Percentiles rank a stretch among this genome's conserved stretches.
phyloP scores from a whole-genome alignment of 2,329 filamentous ascomycete genomes.

The Saccharata proteae region DNA sequence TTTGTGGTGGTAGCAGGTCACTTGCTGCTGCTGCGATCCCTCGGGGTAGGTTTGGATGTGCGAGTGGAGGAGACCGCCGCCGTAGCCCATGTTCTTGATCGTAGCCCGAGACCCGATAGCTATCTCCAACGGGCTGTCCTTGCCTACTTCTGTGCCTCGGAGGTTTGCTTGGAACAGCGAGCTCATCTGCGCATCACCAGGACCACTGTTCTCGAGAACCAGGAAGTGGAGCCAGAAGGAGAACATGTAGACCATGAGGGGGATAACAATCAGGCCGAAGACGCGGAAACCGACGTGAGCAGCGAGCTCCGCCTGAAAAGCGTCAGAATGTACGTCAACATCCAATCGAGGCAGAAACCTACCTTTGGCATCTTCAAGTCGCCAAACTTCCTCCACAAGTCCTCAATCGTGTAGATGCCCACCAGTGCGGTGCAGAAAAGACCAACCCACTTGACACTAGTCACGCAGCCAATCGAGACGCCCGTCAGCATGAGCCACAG shows the following conservation, averaged over 20 bases:
- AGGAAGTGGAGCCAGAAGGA: constrained; percentile 93
- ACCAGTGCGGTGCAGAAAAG: constrained; percentile 92
- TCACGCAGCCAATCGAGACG: constrained; percentile 92
- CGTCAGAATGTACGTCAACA: constrained; percentile 13
- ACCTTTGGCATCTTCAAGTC: constrained; percentile 82
- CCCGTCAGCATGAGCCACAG: constrained; percentile 89
- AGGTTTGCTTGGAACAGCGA: constrained; percentile 98
- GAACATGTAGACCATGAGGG: constrained; percentile 84
- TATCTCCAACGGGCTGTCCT: constrained; percentile 86
- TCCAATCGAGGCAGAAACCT: constrained; percentile 19
- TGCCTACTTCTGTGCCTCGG: constrained; percentile 83
- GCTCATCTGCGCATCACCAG: constrained; percentile 99
- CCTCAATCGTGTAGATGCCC: constrained; percentile 88
- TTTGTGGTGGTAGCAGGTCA: constrained; percentile 99
- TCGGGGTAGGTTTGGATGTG: constrained; percentile 95
- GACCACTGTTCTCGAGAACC: constrained; percentile 84
- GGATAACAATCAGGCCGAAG: constrained; percentile 76
- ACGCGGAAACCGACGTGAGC: constrained; percentile 72
- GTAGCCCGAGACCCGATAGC: constrained; percentile 82
- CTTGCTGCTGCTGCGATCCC: constrained; percentile 85
- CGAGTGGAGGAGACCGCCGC: constrained; percentile 88
- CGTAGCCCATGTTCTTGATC: constrained; percentile 98
- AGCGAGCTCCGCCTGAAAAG: constrained; percentile 47
- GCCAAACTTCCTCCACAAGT: constrained; percentile 97
- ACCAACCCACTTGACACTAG: constrained; percentile 96